Base-by-base conservation (phyloP, 2,329 filamentous ascomycete genomes). In the Diplodia scrobiculata region DNA sequence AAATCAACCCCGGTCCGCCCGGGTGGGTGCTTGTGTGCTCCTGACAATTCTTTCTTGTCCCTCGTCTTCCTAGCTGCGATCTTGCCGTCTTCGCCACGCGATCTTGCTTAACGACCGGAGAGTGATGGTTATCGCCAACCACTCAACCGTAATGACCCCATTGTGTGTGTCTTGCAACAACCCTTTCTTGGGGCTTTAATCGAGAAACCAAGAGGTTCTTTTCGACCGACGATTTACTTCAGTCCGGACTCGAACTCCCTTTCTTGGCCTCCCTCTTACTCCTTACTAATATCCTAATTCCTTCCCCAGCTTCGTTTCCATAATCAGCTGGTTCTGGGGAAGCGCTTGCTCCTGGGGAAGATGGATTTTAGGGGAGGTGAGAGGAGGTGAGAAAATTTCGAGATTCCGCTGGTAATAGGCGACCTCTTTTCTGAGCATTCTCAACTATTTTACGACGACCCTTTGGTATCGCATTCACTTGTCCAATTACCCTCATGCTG, bases 241-340 rank as follows among this genome's bases (percentile, higher is more conserved):
- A 47, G 38, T 47, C 45, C 11, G 58, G 27, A 50, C 41, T 47
- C 27, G 25, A 32, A 50, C 36, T 6, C n/a, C n/a, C 29, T 50
- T 48, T 29, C 29, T 50, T 48, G 27, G 41, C n/a, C 41, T 45
- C 41, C 25, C 41, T 45, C 41, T 45, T 45, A n/a, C 17, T 45
- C 41, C 41, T 45, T 45, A 19, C 11, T 63, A 50, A 52, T 53
- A 29, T 45, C 48, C 47, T 63, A 50, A 63, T 41, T 29, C 45
- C 58, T 62, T 62, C 58, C 58, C 58, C 58, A 50, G 58, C 58
- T 50, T 62, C 41, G 58, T 62, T 62, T 50, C 58, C 52, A 53
- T 45, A 27, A 51, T 34, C 59, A 62, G 58, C 58, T 62, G 58
- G 58, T 62, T 62, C 58, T 62, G 58, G 58, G 58, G 58, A 62